Conservation (phyloP, 23 red algal species). For the Gracilaria vermiculophylla region DNA sequence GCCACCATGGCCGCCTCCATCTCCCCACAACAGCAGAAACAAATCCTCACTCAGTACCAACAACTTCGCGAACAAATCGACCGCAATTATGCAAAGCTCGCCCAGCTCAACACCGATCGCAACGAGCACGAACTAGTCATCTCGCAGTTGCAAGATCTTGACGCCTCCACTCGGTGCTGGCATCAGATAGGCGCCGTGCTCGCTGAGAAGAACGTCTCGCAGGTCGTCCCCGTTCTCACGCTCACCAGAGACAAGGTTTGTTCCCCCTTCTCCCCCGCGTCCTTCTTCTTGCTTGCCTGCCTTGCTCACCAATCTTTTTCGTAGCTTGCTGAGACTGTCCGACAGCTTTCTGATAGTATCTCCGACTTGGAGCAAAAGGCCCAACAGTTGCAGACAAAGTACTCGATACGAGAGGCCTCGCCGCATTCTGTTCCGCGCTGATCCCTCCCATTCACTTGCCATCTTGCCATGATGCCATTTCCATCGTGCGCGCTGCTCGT, state of each 20-base stretch:
- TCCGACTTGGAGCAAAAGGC: background rate
- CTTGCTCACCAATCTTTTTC: background rate
- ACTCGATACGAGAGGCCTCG: background rate
- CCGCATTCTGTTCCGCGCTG: background rate
- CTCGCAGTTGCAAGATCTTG: slow-evolving; percentile 49
- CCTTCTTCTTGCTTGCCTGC: background rate
- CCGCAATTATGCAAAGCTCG: slow-evolving; percentile 49
- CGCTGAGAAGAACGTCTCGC: slow-evolving; percentile 63
- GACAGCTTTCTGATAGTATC: background rate
- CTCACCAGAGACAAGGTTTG: slow-evolving; percentile 33
- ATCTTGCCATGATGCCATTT: too few relatives aligned
- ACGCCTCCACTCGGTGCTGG: slow-evolving; percentile 64
- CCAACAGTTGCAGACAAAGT: background rate
- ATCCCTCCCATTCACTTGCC: background rate
- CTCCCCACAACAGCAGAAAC: slow-evolving; percentile 20
- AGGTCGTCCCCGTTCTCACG: slow-evolving; percentile 57
- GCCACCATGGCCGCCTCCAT: background rate
- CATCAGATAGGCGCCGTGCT: slow-evolving; percentile 80
- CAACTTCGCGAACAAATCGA: slow-evolving; percentile 47
- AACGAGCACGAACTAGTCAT: slow-evolving; percentile 81
- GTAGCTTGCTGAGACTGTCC: background rate
- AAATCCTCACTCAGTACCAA: slow-evolving; percentile 32
- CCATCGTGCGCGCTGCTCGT: too few relatives aligned
- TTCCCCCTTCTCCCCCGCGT: background rate
- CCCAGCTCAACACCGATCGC: slow-evolving; percentile 66